Base-by-base conservation (phyloP, 768 basidiomycete genomes). In the Auricularia heimuer region DNA sequence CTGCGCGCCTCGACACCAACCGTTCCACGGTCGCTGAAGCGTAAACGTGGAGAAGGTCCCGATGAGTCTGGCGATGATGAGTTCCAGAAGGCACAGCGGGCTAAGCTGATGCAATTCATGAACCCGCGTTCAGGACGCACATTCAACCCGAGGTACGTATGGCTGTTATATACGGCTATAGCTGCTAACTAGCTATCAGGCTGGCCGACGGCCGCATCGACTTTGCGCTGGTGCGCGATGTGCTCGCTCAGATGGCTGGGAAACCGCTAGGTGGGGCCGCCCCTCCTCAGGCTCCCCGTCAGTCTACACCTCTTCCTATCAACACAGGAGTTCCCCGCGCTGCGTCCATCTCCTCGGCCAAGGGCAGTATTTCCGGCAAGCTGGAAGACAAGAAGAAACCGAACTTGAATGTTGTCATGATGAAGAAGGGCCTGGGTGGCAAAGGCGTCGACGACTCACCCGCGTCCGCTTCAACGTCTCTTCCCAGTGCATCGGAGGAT, bases 61-160 rank as follows among this genome's bases (percentile, higher is more conserved):
- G 83, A 84, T 6, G 90, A 90, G 68, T 88, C 89, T 65, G 88
- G 90, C 64, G 90, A 90, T 67, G 81, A 60, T 29, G 34, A 60
- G 56, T 35, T 60, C 83, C 3, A 90, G 69, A 89, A 84, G 72
- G 85, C 83, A 35, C 83, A 88, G 60, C 82, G 86, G 62, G 77
- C 81, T 24, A 90, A 90, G 79, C 83, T 94, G 64, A 82, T 89
- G 78, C 83, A 88, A 64, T 90, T 86, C 76, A 90, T 90, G 89
- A 84, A 84, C 62, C 88, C 89, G 10, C 77, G 79, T 54, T 74
- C 81, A 68, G 77, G 75, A 11, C 21, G 56, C 24, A 35, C 56
- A 29, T 60, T 60, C 47, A 51, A 51, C 47, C 47, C 47, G 6
- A 51, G 47, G 47, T 51, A 10, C 10, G 47, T 16, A 18, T 18